Evolutionary conservation across 352 stramenopile species (phyloP), one percentile per base, ranked within the genome.

Genomic region (Globisporangium perplexum): DNA sequence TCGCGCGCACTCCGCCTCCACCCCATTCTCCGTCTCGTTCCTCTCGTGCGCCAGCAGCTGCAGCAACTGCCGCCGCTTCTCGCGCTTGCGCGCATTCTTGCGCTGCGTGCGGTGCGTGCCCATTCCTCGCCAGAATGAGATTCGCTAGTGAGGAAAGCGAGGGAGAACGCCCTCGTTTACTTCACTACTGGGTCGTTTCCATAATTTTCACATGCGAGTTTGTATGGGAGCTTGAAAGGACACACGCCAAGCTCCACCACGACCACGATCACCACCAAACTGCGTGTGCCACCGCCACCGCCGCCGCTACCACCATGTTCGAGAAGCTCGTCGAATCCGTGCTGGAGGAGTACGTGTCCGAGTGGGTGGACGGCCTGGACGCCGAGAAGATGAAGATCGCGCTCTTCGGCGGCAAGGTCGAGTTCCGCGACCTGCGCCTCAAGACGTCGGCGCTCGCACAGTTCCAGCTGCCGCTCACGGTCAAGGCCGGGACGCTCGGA

Each of bases 341-440:
- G 43, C 59, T 94, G 42, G 84, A 88, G 55, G 82, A 94, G 69
- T 93, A 94, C 55, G 72, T 94, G 47, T 91, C 77, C 12, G 82
- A 90, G 62, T 94, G 84, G 80, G 71, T 94, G 57, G 84, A 93
- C 33, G 84, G 80, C 0, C 68, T 94, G 39, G 82, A 94, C 55
- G 78, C 82, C 41, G 80, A 93, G 74, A 90, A 92, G 67, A 94
- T 93, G 78, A 90, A 90, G 63, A 65, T 94, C 51, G 84, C 74
- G 38, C 62, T 94, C 33, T 93, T 93, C 49, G 69, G 80, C 23
- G 82, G 84, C 15, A 92, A 92, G 45, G 80, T 94, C 47, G 82
- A 90, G 57, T 88, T 94, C 49, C 71, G 74, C 35, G 79, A 92
- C 45, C 61, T 94, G 52, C 72, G 82, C 55, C 77, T 94, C 62